Base-by-base conservation (phyloP, 2,329 filamentous ascomycete species). In the Colletotrichum sp. region DNA sequence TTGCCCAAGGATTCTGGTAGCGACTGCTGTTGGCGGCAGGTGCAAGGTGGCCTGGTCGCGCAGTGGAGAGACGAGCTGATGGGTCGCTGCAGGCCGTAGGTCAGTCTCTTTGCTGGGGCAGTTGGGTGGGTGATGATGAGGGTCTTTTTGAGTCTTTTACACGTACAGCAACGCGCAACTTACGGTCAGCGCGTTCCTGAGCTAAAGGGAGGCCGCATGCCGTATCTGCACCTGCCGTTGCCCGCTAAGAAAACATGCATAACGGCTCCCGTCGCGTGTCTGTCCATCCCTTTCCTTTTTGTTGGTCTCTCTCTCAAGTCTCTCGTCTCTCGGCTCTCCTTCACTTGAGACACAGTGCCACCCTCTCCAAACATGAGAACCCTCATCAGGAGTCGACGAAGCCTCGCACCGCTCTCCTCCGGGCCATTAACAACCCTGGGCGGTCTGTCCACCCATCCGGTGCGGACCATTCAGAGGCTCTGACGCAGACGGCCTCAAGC, bases 301-400 rank as follows among this genome's bases (percentile, higher is more conserved):
- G 44, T 13, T 52, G 44, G n/a, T 21, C 44, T 52, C 44, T n/a
- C 9, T 52, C 12, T n/a, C n/a, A 8, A 18, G 16, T 9, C 36
- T 13, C 44, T 49, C 24, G 32, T 39, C 36, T 13, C 44, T 52
- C 24, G 32, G 30, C 10, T 24, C 34, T 26, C 32, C 24, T 39
- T 18, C 52, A 76, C 70, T 64, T 76, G 73, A 76, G 70, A 76
- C 73, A 52, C 28, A 34, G 70, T 76, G 64, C 26, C 57, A 73
- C 73, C 57, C 64, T 73, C 44, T 71, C 69, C 64, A 76, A 72
- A 72, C 69, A 66, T 52, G 57, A 32, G 57, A 60, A 32, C 21
- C 57, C 57, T 63, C 62, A 66, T 34, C 21, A 71, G 62, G 68
- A 68, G 55, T 68, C n/a, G 57, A 30, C 26, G 67, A 69, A 57